Conservation (phyloP, 441 rosid genomes). For the Arabidopsis hybrid region DNA sequence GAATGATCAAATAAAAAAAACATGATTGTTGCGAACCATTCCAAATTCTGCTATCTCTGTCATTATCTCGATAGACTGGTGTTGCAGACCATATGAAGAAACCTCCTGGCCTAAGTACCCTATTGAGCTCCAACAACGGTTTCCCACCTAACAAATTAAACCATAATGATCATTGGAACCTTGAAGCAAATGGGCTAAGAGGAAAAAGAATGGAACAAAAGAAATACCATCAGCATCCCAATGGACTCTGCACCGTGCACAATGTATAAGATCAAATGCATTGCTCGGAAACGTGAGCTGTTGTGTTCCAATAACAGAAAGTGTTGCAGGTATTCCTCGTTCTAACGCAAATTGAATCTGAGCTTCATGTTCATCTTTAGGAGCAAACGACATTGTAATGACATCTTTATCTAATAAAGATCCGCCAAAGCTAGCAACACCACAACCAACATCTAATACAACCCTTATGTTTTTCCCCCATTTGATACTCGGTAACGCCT, state of each 20-base stretch:
- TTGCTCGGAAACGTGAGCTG: slow-evolving; percentile 72
- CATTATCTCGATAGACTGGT: slow-evolving; percentile 75
- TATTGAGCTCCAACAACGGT: slow-evolving; percentile 87
- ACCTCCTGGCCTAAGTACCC: slow-evolving; percentile 93
- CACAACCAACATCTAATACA: slow-evolving; percentile 90
- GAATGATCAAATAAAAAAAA: slow-evolving; percentile 9
- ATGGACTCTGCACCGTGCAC: slow-evolving; percentile 95
- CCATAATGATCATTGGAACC: slow-evolving; percentile 4
- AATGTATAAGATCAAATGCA: slow-evolving; percentile 84
- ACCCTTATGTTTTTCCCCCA: slow-evolving; percentile 81
- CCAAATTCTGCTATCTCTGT: slow-evolving; percentile 74
- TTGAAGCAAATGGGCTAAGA: background rate
- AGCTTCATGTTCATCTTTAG: slow-evolving; percentile 98
- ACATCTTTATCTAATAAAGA: slow-evolving; percentile 75
- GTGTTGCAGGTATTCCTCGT: slow-evolving; percentile 91
- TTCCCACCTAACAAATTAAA: slow-evolving; percentile 70
- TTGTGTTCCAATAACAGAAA: slow-evolving; percentile 85
- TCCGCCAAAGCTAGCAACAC: slow-evolving; percentile 98
- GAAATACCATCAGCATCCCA: slow-evolving; percentile 85
- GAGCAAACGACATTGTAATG: slow-evolving; percentile 92
- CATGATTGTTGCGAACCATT: slow-evolving; percentile 48
- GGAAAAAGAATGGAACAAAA: background rate
- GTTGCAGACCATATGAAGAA: slow-evolving; percentile 96
- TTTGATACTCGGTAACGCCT: slow-evolving; percentile 70
- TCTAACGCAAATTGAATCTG: slow-evolving; percentile 97